Percentiles rank a stretch among this genome's conserved stretches.
Conservation (phyloP, 768 basidiomycete genomes). For the Suillus subaureus region DNA sequence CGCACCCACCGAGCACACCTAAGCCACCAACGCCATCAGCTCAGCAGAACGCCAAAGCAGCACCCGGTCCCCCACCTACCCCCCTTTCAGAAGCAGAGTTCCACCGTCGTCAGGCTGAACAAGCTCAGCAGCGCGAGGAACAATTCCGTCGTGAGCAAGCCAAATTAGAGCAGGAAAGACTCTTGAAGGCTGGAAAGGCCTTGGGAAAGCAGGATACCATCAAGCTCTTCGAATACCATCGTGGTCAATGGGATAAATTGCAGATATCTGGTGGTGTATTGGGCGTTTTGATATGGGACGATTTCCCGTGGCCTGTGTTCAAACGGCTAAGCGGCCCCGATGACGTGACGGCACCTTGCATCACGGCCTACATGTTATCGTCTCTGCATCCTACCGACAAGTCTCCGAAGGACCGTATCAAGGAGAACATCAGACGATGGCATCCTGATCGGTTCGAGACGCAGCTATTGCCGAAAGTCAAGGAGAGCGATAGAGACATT, state of each 20-base stretch:
- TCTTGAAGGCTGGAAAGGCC: conserved; percentile 43
- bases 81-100: conserved; percentile 53
- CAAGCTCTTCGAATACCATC: conserved; percentile 61
- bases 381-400: conserved; percentile 55
- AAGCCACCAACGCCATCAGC: conserved; percentile 29
- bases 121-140: conserved; percentile 66
- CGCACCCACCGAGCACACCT: conserved; percentile 26
- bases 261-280: conserved; percentile 17
- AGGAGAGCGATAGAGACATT: conserved; percentile 61
- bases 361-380: conserved; percentile 65
- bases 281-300: conserved; percentile 57
- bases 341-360: conserved; percentile 56
- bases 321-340: conserved; percentile 57
- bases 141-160: conserved; percentile 71
- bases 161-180: conserved; percentile 49
- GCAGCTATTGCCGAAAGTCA: conserved; percentile 63
- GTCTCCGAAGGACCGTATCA: conserved; percentile 68
- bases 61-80: conserved; percentile 23
- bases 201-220: conserved; percentile 59
- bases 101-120: conserved; percentile 64
- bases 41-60: conserved; percentile 23
- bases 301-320: conserved; percentile 77
- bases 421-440: conserved; percentile 75
- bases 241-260: conserved; percentile 59
- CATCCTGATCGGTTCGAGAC: conserved; percentile 85